Conservation (phyloP, 805 yeast species). For the Kazachstania kunashirensis region DNA sequence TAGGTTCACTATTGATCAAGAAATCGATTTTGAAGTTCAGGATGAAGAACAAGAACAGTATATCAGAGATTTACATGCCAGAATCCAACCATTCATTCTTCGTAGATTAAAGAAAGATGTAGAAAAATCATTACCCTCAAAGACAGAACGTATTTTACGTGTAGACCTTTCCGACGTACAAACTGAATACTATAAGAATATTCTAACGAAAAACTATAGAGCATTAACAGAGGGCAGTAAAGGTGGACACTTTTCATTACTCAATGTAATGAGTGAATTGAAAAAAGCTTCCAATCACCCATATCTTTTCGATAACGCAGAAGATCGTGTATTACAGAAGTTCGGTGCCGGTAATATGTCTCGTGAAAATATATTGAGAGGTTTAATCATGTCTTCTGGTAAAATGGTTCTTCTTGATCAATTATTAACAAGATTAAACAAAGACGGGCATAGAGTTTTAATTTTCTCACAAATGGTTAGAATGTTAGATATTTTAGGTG, state of each 20-base stretch:
- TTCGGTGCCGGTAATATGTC: conserved; percentile 48
- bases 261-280: conserved; percentile 90
- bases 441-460: conserved; percentile 93
- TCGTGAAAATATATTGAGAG: conserved; percentile 75
- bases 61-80: conserved; percentile 73
- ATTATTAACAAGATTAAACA: conserved; percentile 66
- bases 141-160: conserved; percentile 87
- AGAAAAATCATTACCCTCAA: conserved; percentile 91
- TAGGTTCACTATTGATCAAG: conserved; percentile 77
- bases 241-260: conserved; percentile 68
- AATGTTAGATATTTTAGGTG: conserved; percentile 90
- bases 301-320: conserved; percentile 87
- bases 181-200: conserved; percentile 89
- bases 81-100: conserved; percentile 83
- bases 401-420: conserved; percentile 95
- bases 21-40: conserved; percentile 88
- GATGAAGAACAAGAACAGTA: conserved; percentile 80
- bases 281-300: conserved; percentile 98
- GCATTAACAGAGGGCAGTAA: conserved; percentile 81
- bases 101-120: conserved; percentile 95
- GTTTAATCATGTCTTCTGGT: conserved; percentile 95
- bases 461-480: conserved; percentile 97
- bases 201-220: conserved; percentile 81
- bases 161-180: conserved; percentile 93
- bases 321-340: conserved; percentile 63